A percentile compares a stretch with the other conserved stretches of the same genome.
These are phyloP conservation scores for Coniochaeta hoffmannii DNA, from an alignment of 2,329 filamentous ascomycete species.

Conservation along the genomic window DNA sequence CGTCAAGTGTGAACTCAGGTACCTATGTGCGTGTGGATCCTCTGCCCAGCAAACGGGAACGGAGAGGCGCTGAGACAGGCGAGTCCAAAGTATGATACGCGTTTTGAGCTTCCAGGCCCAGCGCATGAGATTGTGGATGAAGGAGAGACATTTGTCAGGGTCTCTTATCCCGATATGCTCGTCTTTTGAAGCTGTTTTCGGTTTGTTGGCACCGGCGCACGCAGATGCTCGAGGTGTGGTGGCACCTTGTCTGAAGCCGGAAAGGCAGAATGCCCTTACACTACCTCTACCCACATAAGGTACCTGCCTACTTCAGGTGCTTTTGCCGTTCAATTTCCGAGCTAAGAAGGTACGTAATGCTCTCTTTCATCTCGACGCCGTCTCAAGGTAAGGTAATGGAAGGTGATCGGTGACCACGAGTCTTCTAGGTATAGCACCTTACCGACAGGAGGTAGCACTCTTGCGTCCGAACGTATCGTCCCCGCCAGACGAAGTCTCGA, in stretches of 20 bases:
- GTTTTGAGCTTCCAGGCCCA: neutral
- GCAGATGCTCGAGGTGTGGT: neutral
- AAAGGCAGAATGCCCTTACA: no score
- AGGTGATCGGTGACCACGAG: no score
- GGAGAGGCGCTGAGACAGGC: neutral
- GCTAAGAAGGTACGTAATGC: no score
- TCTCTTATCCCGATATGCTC: neutral
- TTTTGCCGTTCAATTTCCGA: no score
- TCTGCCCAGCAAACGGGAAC: neutral
- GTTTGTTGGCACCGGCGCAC: neutral
- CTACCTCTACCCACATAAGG: no score
- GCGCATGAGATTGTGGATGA: neutral
- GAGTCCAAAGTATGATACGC: neutral
- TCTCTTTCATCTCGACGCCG: no score
- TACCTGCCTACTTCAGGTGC: no score
- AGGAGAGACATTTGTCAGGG: neutral
- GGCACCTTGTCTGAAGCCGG: neutral
- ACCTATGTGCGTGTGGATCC: neutral
- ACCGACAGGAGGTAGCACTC: neutral
- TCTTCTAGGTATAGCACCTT: no score
- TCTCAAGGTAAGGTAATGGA: no score
- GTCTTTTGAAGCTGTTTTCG: neutral
- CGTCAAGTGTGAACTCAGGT: no score
- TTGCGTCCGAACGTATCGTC: neutral
- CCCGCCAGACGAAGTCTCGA: neutral